Base-by-base conservation (phyloP, 2,329 filamentous ascomycete species). In the Beauveria scarabaeidicola region DNA sequence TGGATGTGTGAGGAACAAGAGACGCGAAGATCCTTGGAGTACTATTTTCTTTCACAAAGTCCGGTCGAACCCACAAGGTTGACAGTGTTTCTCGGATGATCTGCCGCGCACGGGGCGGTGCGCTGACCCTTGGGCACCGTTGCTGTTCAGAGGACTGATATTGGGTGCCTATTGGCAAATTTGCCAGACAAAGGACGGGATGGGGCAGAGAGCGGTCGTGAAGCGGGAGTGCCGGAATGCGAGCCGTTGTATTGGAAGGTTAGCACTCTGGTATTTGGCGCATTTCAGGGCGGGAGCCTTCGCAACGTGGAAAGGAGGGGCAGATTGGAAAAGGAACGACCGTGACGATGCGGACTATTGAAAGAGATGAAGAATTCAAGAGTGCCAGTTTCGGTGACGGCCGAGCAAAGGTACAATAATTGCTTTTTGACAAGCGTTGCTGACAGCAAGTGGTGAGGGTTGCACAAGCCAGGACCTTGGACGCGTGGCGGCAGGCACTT, bases 221-320 rank as follows among this genome's bases (percentile, higher is more conserved):
- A 52, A 19, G 46, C 52, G 60, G 60, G 27, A 58, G 50, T 19
- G 32, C 47, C 47, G 60, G 62, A 63, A 63, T 63, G 62, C 52
- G 29, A 13, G 38, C 58, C 36, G 58, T 62, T 40, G 55, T 54
- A 60, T 38, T 32, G 47, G 58, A 23, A 10, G 52, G 58, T 60
- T 43, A 62, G 47, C 19, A 53, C 43, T 41, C 29, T 61, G 62
- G 61, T 62, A 61, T 62, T 61, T 58, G 58, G 47, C 52, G 52
- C 61, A 63, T 62, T 56, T 55, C 61, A 62, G 41, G 51, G 21
- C 55, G 38, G 38, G 25, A 32, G 17, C n/a, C 41, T 19, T 47
- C 19, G 25, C 38, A 40, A 36, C 41, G 29, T 47, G 50, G n/a
- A 40, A 53, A 23, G 50, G 58, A 60, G 58, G 51, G 58, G 51